phyloP scores from a whole-genome alignment of 164 flowering plant genomes.

The Protea cynaroides region DNA sequence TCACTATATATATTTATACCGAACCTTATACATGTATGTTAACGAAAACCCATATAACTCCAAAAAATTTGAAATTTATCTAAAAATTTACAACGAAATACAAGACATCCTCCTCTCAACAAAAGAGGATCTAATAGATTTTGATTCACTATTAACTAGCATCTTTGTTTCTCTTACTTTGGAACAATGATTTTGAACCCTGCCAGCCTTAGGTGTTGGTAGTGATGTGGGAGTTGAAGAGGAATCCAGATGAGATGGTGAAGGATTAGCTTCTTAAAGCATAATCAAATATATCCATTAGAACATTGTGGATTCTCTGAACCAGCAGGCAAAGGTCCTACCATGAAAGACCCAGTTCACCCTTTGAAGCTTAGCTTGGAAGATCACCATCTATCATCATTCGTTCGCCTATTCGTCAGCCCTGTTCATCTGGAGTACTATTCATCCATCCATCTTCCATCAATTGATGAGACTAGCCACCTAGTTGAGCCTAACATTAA shows the following conservation, averaged over 20 bases:
- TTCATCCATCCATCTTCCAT: not conserved
- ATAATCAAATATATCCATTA: not conserved
- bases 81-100: no score
- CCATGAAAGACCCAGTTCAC: conserved; percentile 6
- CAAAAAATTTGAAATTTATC: no score
- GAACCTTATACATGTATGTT: no score
- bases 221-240: no score
- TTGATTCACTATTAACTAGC: no score
- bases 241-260: not conserved
- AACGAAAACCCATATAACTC: no score
- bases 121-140: no score
- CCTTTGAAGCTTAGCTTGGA: conserved; percentile 11
- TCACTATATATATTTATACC: no score
- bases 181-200: no score
- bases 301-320: not conserved
- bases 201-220: no score
- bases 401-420: not conserved
- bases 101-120: no score
- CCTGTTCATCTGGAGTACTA: not conserved
- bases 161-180: no score
- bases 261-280: not conserved
- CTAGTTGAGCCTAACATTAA: conserved; percentile 2
- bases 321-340: not conserved
- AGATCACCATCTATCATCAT: conserved; percentile 7
- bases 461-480: conserved; percentile 13